Percentiles rank a stretch among this genome's conserved stretches.
Conservation (phyloP, 192 early-diverging fungal genomes). For the Linnemannia exigua region DNA sequence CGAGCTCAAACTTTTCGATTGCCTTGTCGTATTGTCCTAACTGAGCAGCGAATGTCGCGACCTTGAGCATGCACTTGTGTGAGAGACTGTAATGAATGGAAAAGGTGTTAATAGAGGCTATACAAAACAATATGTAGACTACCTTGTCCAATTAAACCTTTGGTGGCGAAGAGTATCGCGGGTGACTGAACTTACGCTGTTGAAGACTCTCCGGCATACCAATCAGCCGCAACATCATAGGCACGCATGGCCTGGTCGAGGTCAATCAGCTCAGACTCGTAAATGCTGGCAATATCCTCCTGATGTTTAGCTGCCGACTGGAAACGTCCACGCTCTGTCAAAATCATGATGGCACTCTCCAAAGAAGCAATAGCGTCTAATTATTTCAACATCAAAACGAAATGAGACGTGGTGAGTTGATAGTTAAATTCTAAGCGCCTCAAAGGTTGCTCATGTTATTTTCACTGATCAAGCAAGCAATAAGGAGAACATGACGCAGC, state of each 20-base stretch:
- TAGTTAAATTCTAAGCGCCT: background rate
- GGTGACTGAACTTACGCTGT: slow-evolving; percentile 74
- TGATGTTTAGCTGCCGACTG: slow-evolving; percentile 92
- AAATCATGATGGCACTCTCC: slow-evolving; percentile 82
- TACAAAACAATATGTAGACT: too few species aligned
- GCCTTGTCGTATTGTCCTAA: slow-evolving; percentile 92
- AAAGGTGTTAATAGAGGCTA: slow-evolving; percentile 1
- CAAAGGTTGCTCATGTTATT: background rate
- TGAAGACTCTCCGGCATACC: slow-evolving; percentile 94
- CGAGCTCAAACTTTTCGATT: slow-evolving; percentile 90
- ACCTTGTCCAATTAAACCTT: too few species aligned
- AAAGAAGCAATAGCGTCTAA: slow-evolving; percentile 82
- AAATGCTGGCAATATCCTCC: slow-evolving; percentile 94
- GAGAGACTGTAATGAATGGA: slow-evolving; percentile 71
- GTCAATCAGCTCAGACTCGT: slow-evolving; percentile 88
- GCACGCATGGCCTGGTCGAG: slow-evolving; percentile 84
- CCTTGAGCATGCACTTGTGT: slow-evolving; percentile 93
- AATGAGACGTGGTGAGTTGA: background rate
- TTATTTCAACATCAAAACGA: background rate
- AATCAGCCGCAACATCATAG: slow-evolving; percentile 93
- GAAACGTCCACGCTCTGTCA: slow-evolving; percentile 90
- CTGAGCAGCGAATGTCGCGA: slow-evolving; percentile 90
- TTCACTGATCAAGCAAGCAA: background rate
- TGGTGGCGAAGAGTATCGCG: background rate
- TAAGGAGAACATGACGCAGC: background rate